These are phyloP conservation scores for Anisodus tanguticus DNA, from an alignment of 257 asterid genomes.

Conservation along the genomic window DNA sequence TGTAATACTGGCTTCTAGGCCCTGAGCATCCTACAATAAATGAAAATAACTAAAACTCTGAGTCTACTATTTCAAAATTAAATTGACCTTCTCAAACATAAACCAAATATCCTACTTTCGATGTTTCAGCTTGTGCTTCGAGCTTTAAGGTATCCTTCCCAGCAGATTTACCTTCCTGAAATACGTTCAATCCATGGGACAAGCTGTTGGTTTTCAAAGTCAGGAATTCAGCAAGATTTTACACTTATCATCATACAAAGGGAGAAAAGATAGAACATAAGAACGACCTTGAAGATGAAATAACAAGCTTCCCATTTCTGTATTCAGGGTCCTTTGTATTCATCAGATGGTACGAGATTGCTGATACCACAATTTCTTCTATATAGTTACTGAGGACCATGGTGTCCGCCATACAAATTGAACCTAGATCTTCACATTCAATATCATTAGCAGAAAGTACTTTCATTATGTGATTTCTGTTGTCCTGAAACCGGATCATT, in stretches of 20 bases:
- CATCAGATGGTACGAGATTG: constrained; percentile 84
- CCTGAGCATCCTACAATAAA: constrained; percentile 40
- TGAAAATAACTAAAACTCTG: constrained; percentile 23
- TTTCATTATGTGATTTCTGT: constrained; percentile 75
- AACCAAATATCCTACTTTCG: constrained; percentile 53
- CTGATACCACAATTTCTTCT: constrained; percentile 90
- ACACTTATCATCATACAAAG: neutral
- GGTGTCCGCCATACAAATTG: constrained; percentile 73
- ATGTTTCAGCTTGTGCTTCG: constrained; percentile 54
- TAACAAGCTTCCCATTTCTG: constrained; percentile 84
- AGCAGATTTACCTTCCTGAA: constrained; percentile 63
- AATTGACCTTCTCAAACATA: neutral
- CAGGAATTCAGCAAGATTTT: constrained; percentile 40
- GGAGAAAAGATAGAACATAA: neutral
- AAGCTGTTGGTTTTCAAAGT: constrained; percentile 49
- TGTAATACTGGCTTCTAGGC: constrained; percentile 43
- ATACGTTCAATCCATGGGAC: constrained; percentile 71
- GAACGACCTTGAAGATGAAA: constrained; percentile 71
- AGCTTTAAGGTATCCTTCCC: constrained; percentile 59
- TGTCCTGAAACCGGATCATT: constrained; percentile 78
- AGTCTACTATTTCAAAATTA: no score
- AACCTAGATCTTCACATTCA: constrained; percentile 78
- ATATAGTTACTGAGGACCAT: constrained; percentile 72
- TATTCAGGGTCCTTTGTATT: constrained; percentile 66
- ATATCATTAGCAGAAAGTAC: constrained; percentile 88